These are phyloP conservation scores for Neurospora pannonica DNA, from an alignment of 495 filamentous ascomycete species.

Conservation along the genomic window DNA sequence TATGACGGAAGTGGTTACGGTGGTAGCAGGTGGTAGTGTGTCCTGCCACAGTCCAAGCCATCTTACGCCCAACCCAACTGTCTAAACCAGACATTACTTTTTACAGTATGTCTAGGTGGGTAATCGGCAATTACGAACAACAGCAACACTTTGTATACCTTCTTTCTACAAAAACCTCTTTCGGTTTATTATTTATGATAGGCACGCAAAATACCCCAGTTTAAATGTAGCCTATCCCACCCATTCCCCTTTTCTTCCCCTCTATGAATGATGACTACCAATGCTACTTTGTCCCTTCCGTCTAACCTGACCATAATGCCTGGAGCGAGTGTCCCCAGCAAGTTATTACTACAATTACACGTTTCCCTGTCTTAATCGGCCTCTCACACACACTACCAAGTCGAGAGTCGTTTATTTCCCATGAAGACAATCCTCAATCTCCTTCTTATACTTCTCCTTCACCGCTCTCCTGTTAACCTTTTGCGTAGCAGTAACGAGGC, in stretches of 20 bases:
- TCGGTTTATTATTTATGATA: background rate
- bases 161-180: background rate
- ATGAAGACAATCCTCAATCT: slow-evolving; percentile 39
- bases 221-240: background rate
- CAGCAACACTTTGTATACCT: background rate
- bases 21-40: background rate
- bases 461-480: slow-evolving; percentile 51
- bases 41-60: background rate
- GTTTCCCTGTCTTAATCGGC: background rate
- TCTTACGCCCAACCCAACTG: background rate
- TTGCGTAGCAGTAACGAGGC: slow-evolving; percentile 51
- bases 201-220: background rate
- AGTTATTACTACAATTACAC: background rate
- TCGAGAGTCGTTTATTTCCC: slow-evolving; percentile 13
- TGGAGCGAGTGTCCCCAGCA: background rate
- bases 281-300: background rate
- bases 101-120: background rate
- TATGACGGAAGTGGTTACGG: background rate
- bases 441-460: slow-evolving; percentile 43
- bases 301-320: background rate
- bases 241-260: background rate
- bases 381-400: too few species aligned
- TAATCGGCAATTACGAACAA: background rate
- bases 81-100: background rate
- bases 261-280: background rate